A percentile compares a stretch with the other conserved stretches of the same genome.
These are phyloP conservation scores for Vigna reflexopilosa DNA, from an alignment of 306 rosid genomes.

Conservation along the genomic window DNA sequence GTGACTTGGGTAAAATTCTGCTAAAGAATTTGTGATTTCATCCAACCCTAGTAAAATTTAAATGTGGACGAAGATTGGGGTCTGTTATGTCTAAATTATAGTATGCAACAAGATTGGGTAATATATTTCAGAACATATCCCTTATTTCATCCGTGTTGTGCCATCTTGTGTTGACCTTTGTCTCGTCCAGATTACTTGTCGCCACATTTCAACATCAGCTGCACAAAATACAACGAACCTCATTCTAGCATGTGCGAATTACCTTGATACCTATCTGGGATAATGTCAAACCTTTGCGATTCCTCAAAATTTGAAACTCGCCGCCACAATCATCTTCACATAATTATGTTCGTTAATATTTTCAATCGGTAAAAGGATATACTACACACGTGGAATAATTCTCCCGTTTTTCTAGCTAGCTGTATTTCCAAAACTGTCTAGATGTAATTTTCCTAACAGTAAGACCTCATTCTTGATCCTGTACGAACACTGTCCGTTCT, in stretches of 20 bases:
- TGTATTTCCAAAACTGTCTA: no score
- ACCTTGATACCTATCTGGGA: not conserved
- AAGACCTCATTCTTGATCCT: not conserved
- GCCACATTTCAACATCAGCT: not conserved
- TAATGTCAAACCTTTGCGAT: not conserved
- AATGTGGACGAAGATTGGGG: conserved; percentile 8
- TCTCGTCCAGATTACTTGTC: conserved; percentile 19
- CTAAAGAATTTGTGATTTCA: conserved; percentile 11
- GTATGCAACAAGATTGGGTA: conserved; percentile 8
- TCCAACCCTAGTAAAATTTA: conserved; percentile 10
- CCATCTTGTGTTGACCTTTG: conserved; percentile 18
- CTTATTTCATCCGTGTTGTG: not conserved
- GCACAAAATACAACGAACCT: not conserved
- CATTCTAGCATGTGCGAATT: conserved; percentile 11
- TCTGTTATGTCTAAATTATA: conserved; percentile 20
- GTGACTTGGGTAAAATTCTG: conserved; percentile 16
- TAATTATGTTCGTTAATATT: conserved; percentile 2
- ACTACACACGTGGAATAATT: not conserved
- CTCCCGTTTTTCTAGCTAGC: conserved; percentile 15
- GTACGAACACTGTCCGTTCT: conserved; percentile 17
- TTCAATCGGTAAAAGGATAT: not conserved
- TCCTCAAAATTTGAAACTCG: conserved; percentile 4
- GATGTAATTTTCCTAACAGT: not conserved
- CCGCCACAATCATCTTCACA: not conserved
- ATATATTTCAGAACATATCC: conserved; percentile 18